Conservation (phyloP, 2,329 filamentous ascomycete genomes). For the Mycosphaerella sp. region DNA sequence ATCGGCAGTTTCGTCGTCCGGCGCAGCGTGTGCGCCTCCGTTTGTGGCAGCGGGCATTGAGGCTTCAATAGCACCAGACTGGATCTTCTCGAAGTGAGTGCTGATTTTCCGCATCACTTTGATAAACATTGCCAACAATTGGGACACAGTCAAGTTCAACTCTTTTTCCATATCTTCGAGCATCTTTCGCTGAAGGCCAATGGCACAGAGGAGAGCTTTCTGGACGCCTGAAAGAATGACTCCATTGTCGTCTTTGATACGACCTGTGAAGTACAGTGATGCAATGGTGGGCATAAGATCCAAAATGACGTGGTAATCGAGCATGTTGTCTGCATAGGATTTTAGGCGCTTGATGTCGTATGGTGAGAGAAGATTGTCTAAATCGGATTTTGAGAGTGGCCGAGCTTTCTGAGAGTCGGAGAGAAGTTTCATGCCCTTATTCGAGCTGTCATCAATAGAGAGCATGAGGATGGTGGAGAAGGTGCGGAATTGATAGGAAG, state of each 20-base stretch:
- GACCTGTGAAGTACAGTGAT: slow-evolving; percentile 75
- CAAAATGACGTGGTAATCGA: slow-evolving; percentile 95
- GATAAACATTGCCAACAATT: slow-evolving; percentile 93
- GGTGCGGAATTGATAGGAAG: slow-evolving; percentile 85
- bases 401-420: slow-evolving; percentile 48
- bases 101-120: slow-evolving; percentile 90
- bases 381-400: slow-evolving; percentile 63
- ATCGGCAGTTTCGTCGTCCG: slow-evolving; percentile 24
- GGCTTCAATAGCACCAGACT: slow-evolving; percentile 60
- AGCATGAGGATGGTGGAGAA: slow-evolving; percentile 75
- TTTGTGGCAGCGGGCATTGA: slow-evolving; percentile 40
- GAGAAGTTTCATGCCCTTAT: slow-evolving; percentile 58
- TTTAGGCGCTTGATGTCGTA: slow-evolving; percentile 94
- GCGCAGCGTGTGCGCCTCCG: slow-evolving; percentile 26
- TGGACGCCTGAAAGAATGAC: slow-evolving; percentile 77
- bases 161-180: slow-evolving; percentile 76
- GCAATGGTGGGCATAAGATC: slow-evolving; percentile 84
- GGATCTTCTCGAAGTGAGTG: slow-evolving; percentile 65
- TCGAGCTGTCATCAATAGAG: slow-evolving; percentile 81
- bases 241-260: slow-evolving; percentile 44
- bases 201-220: slow-evolving; percentile 77
- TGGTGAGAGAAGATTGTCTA: slow-evolving; percentile 74
- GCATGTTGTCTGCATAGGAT: slow-evolving; percentile 91
- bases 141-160: slow-evolving; percentile 63
- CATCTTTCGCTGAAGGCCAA: slow-evolving; percentile 85